Conservation (phyloP, 768 basidiomycete genomes). For the Lepiota brunneoincarnata region DNA sequence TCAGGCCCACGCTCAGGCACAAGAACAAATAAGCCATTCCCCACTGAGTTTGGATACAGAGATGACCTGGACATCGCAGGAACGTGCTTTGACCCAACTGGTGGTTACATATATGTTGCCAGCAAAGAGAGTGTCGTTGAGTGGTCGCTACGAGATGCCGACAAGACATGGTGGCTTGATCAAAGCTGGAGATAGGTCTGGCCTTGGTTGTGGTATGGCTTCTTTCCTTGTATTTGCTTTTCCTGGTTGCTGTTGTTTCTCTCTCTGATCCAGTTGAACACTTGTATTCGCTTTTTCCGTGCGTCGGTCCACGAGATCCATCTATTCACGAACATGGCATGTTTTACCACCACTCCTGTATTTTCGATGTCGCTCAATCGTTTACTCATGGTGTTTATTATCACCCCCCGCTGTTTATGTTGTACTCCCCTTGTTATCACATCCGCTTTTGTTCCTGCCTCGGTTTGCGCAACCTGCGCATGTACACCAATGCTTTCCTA, state of each 20-base stretch:
- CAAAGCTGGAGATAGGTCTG: conserved; percentile 38
- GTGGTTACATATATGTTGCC: conserved; percentile 29
- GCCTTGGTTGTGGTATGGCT: neutral
- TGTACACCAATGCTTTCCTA: neutral
- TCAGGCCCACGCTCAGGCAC: neutral
- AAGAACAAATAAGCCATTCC: neutral
- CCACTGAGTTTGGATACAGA: conserved; percentile 13
- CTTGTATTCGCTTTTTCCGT: too few species aligned
- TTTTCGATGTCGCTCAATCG: neutral
- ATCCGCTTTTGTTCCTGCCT: too few species aligned
- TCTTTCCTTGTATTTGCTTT: neutral
- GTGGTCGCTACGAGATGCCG: conserved; percentile 51
- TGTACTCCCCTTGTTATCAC: too few species aligned
- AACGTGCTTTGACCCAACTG: conserved; percentile 29
- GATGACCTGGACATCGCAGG: conserved; percentile 30
- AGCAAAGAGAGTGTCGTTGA: conserved; percentile 16
- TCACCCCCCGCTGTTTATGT: neutral
- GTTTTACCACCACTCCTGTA: neutral
- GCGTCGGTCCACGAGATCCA: neutral
- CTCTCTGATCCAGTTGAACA: neutral
- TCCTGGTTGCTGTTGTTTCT: neutral
- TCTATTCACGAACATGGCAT: conserved; percentile 4
- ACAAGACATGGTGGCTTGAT: conserved; percentile 71
- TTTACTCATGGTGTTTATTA: neutral
- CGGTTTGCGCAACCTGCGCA: too few species aligned